Base-by-base conservation (phyloP, 1,139 yeast species). In the Debaryomyces nepalensis region DNA sequence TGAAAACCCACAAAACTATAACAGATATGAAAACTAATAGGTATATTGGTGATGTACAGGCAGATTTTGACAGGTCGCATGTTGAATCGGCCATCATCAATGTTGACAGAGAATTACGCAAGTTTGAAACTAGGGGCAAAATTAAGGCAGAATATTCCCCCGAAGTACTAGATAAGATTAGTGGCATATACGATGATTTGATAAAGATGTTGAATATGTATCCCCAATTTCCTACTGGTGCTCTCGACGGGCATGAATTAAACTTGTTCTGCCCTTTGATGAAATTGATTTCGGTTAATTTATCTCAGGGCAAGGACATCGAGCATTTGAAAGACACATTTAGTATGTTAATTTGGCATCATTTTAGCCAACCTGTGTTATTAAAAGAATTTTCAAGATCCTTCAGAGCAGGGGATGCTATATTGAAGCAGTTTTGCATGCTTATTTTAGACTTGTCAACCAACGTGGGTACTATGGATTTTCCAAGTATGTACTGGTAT, bases 271-370 rank as follows among this genome's bases (percentile, higher is more conserved):
- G 22, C 7, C 48, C 48, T 6, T 27, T 45, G 26, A 33, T 38
- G 37, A 37, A 37, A 19, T 11, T 45, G 5, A 38, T 42, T 12
- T 30, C 41, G 5, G 15, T 33, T 10, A 30, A 18, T 12, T 16
- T 40, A 10, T 11, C 30, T 22, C 32, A 26, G 7, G 41, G 40
- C 1, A 5, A 40, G 30, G 37, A 40, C 10, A 27, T 37, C 11
- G 22, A 11, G 2, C 22, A 26, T 3, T 33, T 45, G 8, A 26
- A 41, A 14, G 45, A 41, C 27, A 30, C 34, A 11, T 41, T 44
- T 14, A 29, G 42, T 14, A 20, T 31, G 6, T 34, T 48, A 15
- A 24, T 46, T 7, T 46, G 48, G 48, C 39, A 40, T 10, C 44
- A 42, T 26, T 37, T 48, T 36, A 43, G 37, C 15, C 39, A 40